Evolutionary conservation across 305 asterid species (phyloP).

Genomic region (Fraxinus xanthoxyloides): DNA sequence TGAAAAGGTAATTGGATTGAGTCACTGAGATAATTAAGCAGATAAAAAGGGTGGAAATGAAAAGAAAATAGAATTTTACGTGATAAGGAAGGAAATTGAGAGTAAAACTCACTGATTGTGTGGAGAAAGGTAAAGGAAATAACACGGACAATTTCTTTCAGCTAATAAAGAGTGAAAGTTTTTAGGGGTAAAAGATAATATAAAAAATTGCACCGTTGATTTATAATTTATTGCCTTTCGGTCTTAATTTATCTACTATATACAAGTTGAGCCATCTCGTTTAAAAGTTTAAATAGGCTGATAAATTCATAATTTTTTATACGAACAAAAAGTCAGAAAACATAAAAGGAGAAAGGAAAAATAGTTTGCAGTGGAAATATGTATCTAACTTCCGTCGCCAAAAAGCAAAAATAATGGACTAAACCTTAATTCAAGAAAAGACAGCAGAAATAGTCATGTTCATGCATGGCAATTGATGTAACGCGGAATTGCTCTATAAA

Average conservation of each 20-base stretch:
- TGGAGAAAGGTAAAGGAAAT: not conserved
- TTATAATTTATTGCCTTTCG: not conserved
- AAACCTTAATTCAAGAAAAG: not conserved
- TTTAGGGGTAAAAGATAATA: not conserved
- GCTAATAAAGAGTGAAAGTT: too few species aligned
- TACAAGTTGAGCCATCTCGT: not conserved
- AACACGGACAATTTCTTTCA: not conserved
- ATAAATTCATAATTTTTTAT: not conserved
- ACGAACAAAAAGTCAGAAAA: slow-evolving; percentile 1
- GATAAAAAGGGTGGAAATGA: too few species aligned
- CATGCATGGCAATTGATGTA: not conserved
- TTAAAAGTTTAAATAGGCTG: not conserved
- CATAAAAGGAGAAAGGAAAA: not conserved
- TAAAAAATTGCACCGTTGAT: not conserved
- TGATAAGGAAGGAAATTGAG: not conserved
- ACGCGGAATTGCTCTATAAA: not conserved
- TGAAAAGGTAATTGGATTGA: too few species aligned
- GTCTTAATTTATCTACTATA: not conserved
- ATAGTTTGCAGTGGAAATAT: not conserved
- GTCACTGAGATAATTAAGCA: not conserved
- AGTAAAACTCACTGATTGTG: not conserved
- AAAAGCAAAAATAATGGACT: not conserved
- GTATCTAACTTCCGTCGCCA: not conserved
- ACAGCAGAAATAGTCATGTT: not conserved
- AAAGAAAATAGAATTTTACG: not conserved